Evolutionary conservation across 1,139 yeast species (phyloP).

Genomic region (Meyerozyma sp.): DNA sequence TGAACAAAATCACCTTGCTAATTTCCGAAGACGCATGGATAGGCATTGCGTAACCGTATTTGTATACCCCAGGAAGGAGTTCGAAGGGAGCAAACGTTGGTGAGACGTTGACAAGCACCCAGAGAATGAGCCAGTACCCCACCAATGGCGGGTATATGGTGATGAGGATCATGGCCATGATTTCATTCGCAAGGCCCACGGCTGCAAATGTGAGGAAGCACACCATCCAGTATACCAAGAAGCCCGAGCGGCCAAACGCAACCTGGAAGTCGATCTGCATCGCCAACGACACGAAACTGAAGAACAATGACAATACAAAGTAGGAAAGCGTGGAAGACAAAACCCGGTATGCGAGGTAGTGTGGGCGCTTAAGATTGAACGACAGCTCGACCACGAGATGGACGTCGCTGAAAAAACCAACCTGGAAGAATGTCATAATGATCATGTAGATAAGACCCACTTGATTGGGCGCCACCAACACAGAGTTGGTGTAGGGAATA

Average conservation of each 20-base stretch:
- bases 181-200: conserved; percentile 61
- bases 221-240: conserved; percentile 60
- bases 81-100: conserved; percentile 59
- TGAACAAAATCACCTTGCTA: conserved; percentile 50
- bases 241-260: conserved; percentile 58
- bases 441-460: conserved; percentile 74
- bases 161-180: conserved; percentile 43
- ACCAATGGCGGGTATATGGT: conserved; percentile 42
- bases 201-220: conserved; percentile 57
- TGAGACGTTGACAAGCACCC: conserved; percentile 56
- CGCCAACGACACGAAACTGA: conserved; percentile 55
- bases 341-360: conserved; percentile 46
- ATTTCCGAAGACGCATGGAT: conserved; percentile 55
- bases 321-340: conserved; percentile 42
- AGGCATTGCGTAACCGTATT: conserved; percentile 65
- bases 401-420: conserved; percentile 19
- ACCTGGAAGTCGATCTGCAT: conserved; percentile 49
- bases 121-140: conserved; percentile 59
- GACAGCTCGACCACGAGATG: conserved; percentile 16
- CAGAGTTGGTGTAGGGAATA: conserved; percentile 46
- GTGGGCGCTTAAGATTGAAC: conserved; percentile 32
- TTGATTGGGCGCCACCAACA: conserved; percentile 59
- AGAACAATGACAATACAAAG: conserved; percentile 49
- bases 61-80: conserved; percentile 46
- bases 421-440: conserved; percentile 52